A percentile compares a stretch with the other conserved stretches of the same genome.
These are phyloP conservation scores for Epithele typhae DNA, from an alignment of 768 basidiomycete genomes.

Conservation along the genomic window DNA sequence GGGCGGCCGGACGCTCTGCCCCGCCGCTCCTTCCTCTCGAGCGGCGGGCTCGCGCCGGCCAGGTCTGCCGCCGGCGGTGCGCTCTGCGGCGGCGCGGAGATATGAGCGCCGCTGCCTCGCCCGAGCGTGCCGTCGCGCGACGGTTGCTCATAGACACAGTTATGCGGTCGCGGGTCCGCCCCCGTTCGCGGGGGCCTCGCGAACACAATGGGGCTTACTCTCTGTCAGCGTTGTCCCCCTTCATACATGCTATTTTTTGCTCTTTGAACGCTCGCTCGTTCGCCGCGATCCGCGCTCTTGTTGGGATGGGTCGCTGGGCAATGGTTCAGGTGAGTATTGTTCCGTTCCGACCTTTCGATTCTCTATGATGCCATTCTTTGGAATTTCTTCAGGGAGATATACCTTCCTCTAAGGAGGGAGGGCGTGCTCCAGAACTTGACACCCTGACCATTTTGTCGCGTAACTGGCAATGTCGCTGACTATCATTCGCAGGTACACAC, in stretches of 20 bases:
- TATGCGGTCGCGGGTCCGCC: conserved; percentile 68
- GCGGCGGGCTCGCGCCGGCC: conserved; percentile 38
- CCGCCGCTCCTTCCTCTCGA: conserved; percentile 14
- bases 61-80: conserved; percentile 35
- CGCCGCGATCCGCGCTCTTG: conserved; percentile 12
- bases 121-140: conserved; percentile 37
- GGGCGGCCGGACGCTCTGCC: conserved; percentile 36
- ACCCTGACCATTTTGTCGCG: too few species aligned
- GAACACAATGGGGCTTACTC: conserved; percentile 95
- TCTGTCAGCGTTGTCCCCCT: conserved; percentile 48
- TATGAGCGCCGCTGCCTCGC: conserved; percentile 58
- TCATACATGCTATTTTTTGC: conserved; percentile 47
- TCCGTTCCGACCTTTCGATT: conserved; percentile 10
- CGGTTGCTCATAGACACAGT: conserved; percentile 86
- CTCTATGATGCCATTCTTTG: conserved; percentile 55
- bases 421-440: conserved; percentile 79
- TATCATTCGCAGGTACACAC: too few species aligned
- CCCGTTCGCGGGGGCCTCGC: conserved; percentile 31
- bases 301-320: neutral
- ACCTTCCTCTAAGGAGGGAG: conserved; percentile 31
- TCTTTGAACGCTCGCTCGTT: conserved; percentile 38
- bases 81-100: conserved; percentile 69
- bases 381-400: conserved; percentile 97
- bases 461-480: too few species aligned
- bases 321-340: conserved; percentile 2